Base-by-base conservation (phyloP, 345 rosid species). In the Dovyalis caffra region DNA sequence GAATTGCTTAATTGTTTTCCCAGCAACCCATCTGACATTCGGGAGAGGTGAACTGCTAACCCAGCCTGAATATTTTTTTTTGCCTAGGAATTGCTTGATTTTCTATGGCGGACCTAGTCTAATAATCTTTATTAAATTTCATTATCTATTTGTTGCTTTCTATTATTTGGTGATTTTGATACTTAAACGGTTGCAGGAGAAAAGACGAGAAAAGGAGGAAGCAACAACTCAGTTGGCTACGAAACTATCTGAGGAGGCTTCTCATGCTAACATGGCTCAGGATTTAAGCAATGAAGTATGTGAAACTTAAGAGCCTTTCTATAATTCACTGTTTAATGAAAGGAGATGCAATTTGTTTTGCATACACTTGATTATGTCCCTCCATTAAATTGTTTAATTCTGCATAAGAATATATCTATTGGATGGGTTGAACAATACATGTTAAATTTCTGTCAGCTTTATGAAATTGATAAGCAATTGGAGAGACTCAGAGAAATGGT, bases 201-300 rank as follows among this genome's bases (percentile, higher is more conserved):
- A 84, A 86, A 91, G 87, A 83, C 85, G 78, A 60, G 91, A 84
- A 76, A 92, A 85, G 77, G 93, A 90, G 70, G 88, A 83, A 77
- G 86, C 84, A 35, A 88, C 86, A 75, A 86, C 91, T 47, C 87
- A 86, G 81, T 66, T 79, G 72, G 92, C 85, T 69, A 82, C 86
- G 80, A 88, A 91, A 85, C 85, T 89, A 64, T 90, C 91, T 70
- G 87, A 82, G 82, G 96, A 91, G 80, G 93, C 91, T 76, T 87
- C 91, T 78, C 84, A 89, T 82, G 91, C 94, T 61, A 86, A 85
- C 83, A 84, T 91, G 86, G 82, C 94, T 56, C 85, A 87, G 83
- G 87, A 91, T 71, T 64, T 89, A 51, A 87, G 89, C 81, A 86
- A 82, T 26, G 94, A 91, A 74, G 97, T 91, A 87, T 53, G 87